Conservation (phyloP, 192 early-diverging fungal species). For the Umbelopsis isabellina region DNA sequence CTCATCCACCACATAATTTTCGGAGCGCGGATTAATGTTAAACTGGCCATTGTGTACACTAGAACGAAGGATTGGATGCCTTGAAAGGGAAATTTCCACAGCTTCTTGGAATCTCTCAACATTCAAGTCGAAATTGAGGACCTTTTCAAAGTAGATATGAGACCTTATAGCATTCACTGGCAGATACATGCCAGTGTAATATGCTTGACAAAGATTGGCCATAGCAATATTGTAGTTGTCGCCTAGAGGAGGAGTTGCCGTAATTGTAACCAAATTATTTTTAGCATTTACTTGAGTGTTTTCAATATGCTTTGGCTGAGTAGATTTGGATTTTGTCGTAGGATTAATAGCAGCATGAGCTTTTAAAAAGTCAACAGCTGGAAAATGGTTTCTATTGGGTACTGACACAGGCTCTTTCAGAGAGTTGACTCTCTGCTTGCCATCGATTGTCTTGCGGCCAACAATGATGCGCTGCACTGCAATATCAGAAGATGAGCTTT, state of each 20-base stretch:
- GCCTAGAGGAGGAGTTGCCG: constrained; percentile 1
- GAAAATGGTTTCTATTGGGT: background rate
- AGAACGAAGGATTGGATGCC: background rate
- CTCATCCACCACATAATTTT: background rate
- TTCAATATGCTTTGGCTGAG: constrained; percentile 1
- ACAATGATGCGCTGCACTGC: constrained; percentile 1
- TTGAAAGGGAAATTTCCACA: background rate
- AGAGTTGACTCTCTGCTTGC: background rate
- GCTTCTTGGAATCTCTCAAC: background rate
- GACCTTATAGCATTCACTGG: background rate
- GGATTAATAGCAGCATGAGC: background rate
- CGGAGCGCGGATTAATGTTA: background rate
- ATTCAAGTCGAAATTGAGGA: background rate
- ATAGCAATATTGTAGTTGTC: background rate
- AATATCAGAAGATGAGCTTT: constrained; percentile 3
- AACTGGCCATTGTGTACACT: background rate
- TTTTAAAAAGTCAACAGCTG: background rate
- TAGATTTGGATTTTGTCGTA: background rate
- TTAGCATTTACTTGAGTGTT: background rate
- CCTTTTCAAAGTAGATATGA: background rate
- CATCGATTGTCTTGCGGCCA: background rate
- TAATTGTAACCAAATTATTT: background rate
- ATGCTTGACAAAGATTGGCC: constrained; percentile 5
- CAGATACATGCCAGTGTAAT: background rate
- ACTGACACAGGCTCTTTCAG: background rate